A percentile compares a stretch with the other conserved stretches of the same genome.
phyloP scores from a whole-genome alignment of 2,329 filamentous ascomycete species.

The Colletotrichum trifolii region DNA sequence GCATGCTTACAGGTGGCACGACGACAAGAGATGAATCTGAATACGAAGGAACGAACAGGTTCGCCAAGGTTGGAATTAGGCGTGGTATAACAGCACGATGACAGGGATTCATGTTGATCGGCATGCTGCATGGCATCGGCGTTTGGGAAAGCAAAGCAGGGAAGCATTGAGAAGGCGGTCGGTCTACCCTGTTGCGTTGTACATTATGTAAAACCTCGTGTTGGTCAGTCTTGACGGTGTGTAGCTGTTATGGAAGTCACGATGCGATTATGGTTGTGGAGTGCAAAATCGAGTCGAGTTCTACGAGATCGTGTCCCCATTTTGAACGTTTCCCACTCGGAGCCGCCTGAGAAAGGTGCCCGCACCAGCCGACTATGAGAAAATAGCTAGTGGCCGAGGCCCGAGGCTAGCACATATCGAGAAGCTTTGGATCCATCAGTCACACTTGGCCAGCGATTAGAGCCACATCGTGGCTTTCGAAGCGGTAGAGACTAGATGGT shows the following conservation, averaged over 20 bases:
- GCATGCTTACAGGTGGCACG: slow-evolving; percentile 16
- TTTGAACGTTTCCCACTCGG: too few relatives aligned
- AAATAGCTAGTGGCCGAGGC: too few relatives aligned
- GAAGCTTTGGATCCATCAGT: too few relatives aligned
- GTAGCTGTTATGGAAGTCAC: slow-evolving; percentile 3
- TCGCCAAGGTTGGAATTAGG: slow-evolving; percentile 25
- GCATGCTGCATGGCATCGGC: slow-evolving; percentile 51
- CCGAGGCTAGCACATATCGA: too few relatives aligned
- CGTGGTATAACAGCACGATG: slow-evolving; percentile 35
- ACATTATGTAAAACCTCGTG: neutral
- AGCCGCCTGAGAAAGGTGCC: too few relatives aligned
- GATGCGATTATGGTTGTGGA: too few relatives aligned
- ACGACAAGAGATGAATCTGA: slow-evolving; percentile 19
- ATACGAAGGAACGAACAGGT: slow-evolving; percentile 28
- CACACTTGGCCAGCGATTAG: too few relatives aligned
- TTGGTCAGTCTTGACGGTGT: neutral
- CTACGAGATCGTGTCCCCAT: too few relatives aligned
- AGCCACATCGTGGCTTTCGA: too few relatives aligned
- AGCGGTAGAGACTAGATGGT: too few relatives aligned
- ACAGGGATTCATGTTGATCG: slow-evolving; percentile 31
- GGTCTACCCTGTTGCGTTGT: slow-evolving; percentile 27
- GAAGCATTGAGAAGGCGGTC: slow-evolving; percentile 27
- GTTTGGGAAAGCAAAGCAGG: slow-evolving; percentile 38
- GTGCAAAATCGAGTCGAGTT: too few relatives aligned
- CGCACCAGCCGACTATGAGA: too few relatives aligned